These are phyloP conservation scores for Fusarium sp. DNA, from an alignment of 2,329 filamentous ascomycete genomes.

Conservation along the genomic window DNA sequence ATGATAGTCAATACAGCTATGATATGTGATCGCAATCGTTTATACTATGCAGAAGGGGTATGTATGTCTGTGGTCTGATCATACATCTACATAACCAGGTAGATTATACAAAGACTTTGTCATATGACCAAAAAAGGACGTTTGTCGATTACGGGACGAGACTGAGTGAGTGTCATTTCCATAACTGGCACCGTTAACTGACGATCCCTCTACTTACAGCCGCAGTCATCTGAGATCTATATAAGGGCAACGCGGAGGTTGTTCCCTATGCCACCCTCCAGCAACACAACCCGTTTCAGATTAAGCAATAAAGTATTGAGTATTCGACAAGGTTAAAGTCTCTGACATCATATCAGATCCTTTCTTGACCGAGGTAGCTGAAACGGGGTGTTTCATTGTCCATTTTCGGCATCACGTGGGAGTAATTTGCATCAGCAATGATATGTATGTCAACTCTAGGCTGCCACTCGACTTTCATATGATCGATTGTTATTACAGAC, in stretches of 20 bases:
- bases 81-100: background rate
- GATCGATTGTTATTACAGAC: background rate
- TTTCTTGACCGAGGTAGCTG: constrained; percentile 7
- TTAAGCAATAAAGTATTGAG: background rate
- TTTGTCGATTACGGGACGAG: background rate
- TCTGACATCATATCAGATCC: constrained; percentile 19
- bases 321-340: background rate
- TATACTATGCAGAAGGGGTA: background rate
- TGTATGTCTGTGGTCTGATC: background rate
- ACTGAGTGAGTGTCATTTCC: background rate
- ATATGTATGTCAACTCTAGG: constrained; percentile 4
- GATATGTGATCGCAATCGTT: background rate
- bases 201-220: background rate
- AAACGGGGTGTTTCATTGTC: background rate
- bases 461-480: background rate
- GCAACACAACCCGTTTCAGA: constrained; percentile 10
- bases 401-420: constrained; percentile 20
- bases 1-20: background rate
- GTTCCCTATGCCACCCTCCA: background rate
- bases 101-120: background rate
- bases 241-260: background rate
- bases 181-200: constrained; percentile 2
- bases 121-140: background rate
- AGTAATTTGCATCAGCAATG: background rate
- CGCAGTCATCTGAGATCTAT: constrained; percentile 8